Evolutionary conservation across 2,329 filamentous ascomycete genomes (phyloP).

Genomic region (Beauveria pseudobassiana): DNA sequence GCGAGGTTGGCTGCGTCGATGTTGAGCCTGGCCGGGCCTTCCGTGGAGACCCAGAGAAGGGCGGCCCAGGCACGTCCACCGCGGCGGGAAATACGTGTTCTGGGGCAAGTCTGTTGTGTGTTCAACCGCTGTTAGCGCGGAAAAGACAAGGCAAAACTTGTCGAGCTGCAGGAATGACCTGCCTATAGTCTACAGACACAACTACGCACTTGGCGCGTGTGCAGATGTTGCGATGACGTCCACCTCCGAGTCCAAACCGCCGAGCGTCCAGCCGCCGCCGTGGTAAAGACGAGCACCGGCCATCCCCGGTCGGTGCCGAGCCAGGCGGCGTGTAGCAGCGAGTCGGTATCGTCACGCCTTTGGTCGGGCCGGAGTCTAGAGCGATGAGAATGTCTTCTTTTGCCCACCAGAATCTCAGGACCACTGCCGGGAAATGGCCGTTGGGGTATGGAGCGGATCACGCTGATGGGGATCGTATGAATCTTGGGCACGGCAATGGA

Average conservation of each 20-base stretch:
- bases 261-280: constrained; percentile 43
- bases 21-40: background rate
- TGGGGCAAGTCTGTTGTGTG: constrained; percentile 31
- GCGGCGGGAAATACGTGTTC: constrained; percentile 44
- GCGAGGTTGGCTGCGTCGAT: constrained; percentile 35
- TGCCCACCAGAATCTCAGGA: background rate
- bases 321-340: constrained; percentile 36
- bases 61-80: constrained; percentile 43
- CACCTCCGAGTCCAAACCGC: constrained; percentile 43
- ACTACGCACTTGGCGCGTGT: constrained; percentile 12
- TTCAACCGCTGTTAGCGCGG: background rate
- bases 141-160: background rate
- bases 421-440: background rate
- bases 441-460: background rate
- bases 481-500: background rate
- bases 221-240: constrained; percentile 39
- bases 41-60: constrained; percentile 34
- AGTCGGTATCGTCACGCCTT: constrained; percentile 21
- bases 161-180: background rate
- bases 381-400: background rate
- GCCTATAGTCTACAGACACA: constrained; percentile 9
- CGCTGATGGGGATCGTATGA: background rate
- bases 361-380: constrained; percentile 26
- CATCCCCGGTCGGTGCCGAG: constrained; percentile 29
- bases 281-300: constrained; percentile 42